Evolutionary conservation across 768 basidiomycete genomes (phyloP), one percentile per base, ranked within the genome.

Genomic region (Tephrocybe sp.): DNA sequence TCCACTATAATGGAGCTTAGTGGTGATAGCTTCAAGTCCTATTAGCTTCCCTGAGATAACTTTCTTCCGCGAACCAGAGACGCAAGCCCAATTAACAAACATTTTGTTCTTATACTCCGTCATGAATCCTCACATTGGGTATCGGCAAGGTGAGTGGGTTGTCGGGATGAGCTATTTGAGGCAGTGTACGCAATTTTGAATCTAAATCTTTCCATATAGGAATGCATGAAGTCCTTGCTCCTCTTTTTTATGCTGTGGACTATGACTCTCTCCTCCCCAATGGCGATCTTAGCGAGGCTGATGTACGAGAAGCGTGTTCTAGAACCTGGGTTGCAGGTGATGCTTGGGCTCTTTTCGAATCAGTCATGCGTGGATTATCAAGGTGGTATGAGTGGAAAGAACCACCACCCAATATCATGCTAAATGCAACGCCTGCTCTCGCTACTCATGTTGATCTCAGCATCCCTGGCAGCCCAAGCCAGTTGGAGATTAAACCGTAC

Each of bases 211-310:
- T 33, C 4, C 7, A 3, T 30, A 33, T 38, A 79, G 95, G 97
- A 45, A 98, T 99, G 97, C 97, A 99, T 61, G 97, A 99, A 62
- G 70, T 98, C 8, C 78, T 97, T 18, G 97, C 94, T 3, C 87
- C 91, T 0, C 65, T 97, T 23, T 90, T 91, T 58, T 83, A 89
- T 60, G 86, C 86, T 2, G 73, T 89, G 48, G 87, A 95, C 64
- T 85, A 78, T 57, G 97, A 99, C 69, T 86, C 93, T 1, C 64
- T 92, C 12, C 54, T 68, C 6, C 67, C 73, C 0, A 53, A 47
- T 9, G 66, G 65, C 9, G 50, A 65, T n/a, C 52, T 56, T 27
- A 54, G 49, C 18, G 58, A 64, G 24, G 70, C 75, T 45, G 56
- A 64, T 9, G 67, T 88, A 27, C 60, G 64, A 27, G 85, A 90